Percentiles rank a stretch among this genome's conserved stretches.
Evolutionary conservation across 345 rosid genomes (phyloP).

Genomic region (Carallia pectinifolia): DNA sequence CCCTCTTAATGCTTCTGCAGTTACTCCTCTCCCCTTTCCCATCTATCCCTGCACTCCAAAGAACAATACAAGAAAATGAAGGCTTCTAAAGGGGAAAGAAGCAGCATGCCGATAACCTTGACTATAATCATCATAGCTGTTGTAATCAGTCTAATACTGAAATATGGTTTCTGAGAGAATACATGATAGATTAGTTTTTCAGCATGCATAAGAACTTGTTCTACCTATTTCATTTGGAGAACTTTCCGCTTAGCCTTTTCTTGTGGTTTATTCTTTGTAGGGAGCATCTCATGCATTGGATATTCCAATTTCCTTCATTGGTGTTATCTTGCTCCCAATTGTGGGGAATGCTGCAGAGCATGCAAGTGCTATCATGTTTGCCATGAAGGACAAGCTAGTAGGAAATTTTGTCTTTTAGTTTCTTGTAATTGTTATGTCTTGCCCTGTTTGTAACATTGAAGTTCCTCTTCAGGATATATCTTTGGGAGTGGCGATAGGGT

Average conservation of each 20-base stretch:
- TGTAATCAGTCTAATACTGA: not conserved
- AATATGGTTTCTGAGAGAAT: conserved; percentile 3
- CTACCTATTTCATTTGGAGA: not conserved
- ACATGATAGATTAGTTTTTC: not conserved
- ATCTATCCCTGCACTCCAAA: too few relatives aligned
- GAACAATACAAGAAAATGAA: too few relatives aligned
- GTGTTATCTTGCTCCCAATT: conserved; percentile 93
- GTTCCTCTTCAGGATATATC: conserved; percentile 70
- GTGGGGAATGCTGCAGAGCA: conserved; percentile 99
- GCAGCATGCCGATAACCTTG: not conserved
- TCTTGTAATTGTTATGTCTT: not conserved
- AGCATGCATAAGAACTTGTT: not conserved
- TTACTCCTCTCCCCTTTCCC: too few relatives aligned
- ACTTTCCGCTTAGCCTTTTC: not conserved
- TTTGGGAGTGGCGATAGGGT: conserved; percentile 95
- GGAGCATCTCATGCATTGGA: conserved; percentile 80
- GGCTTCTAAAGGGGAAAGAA: too few relatives aligned
- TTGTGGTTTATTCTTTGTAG: conserved; percentile 38
- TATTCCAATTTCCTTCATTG: conserved; percentile 82
- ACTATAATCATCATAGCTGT: not conserved
- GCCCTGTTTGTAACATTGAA: not conserved
- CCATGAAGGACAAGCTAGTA: conserved; percentile 97
- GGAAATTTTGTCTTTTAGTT: conserved; percentile 8
- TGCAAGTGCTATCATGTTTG: conserved; percentile 95
- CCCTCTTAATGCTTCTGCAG: too few relatives aligned